Evolutionary conservation across 352 stramenopile genomes (phyloP), one percentile per base, ranked within the genome.

Genomic region (Thalassiosira oceanica): DNA sequence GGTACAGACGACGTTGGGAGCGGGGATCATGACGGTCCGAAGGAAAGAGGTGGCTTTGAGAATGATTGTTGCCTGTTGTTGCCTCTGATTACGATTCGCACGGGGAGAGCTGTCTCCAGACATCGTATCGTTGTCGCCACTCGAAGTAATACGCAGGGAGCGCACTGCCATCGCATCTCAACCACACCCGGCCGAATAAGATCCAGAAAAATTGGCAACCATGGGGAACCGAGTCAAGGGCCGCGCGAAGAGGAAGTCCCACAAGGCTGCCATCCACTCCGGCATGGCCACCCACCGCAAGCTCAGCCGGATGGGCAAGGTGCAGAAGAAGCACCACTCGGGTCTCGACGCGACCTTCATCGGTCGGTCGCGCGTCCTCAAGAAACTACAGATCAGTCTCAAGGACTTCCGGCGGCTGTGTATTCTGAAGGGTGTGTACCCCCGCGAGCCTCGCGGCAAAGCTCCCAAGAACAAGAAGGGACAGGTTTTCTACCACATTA

Each of bases 361-460:
- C 60, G 97, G 94, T 45, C 91, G 96, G 37, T 92, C 86, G 8
- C 90, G 96, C 61, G 94, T 94, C 31, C 82, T 99, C 39, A 98
- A 97, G 63, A 86, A 88, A 58, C 69, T 91, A 0, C 73, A 90
- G 54, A 89, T 99, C 33, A 95, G 93, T 45, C 89, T 99, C 51
- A 98, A 98, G 77, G 96, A 99, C 67, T 99, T 99, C 87, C 91
- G 95, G 29, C 91, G 96, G 2, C 83, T 99, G 0, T 99, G 96
- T 77, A 99, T 99, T 74, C 86, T 99, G 36, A 99, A 99, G 83
- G 97, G 97, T 33, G 96, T 99, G 31, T 99, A 99, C 86, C 97
- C 97, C 16, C 88, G 97, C 46, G 94, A 99, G 61, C 96, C 96
- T 15, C 93, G 94, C 61, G n/a, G n/a, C n/a, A 97, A 97, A 61